These are phyloP conservation scores for Vitis hybrid DNA, from an alignment of 177 flowering plant genomes.

Conservation along the genomic window DNA sequence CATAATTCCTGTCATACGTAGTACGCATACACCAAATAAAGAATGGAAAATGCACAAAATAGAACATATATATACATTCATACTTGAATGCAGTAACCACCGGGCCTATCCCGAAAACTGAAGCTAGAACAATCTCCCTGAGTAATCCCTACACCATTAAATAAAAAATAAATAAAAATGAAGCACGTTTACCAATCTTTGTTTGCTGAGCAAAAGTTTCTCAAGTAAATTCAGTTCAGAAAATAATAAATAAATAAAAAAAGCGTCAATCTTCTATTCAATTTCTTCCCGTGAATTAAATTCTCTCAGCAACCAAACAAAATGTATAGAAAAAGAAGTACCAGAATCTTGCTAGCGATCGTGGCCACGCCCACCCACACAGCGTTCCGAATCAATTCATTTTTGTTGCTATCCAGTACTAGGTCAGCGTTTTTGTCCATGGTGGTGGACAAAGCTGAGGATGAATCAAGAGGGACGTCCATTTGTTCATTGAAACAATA, in stretches of 20 bases:
- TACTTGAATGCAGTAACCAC: slow-evolving; percentile 32
- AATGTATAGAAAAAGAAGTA: slow-evolving; percentile 1
- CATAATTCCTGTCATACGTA: no score
- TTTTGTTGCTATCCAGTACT: neutral
- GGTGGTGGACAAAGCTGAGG: no score
- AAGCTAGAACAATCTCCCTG: slow-evolving; percentile 31
- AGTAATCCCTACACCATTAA: slow-evolving; percentile 25
- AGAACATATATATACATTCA: neutral
- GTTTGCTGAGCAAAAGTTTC: neutral
- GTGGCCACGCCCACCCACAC: slow-evolving; percentile 26
- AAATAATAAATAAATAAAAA: neutral
- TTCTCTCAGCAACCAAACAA: neutral
- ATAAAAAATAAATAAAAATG: neutral
- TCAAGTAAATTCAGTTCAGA: neutral
- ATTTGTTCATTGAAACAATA: no score
- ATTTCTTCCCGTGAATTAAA: neutral
- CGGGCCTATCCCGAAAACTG: slow-evolving; percentile 36
- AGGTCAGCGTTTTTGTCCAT: no score
- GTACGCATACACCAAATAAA: no score
- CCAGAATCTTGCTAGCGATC: slow-evolving; percentile 29
- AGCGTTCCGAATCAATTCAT: slow-evolving; percentile 3
- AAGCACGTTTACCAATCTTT: neutral
- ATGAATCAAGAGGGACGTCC: no score
- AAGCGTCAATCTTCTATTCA: neutral
- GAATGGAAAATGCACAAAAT: neutral